Conservation (phyloP, 179 eudicot species). For the Sideroxylon spinosum region DNA sequence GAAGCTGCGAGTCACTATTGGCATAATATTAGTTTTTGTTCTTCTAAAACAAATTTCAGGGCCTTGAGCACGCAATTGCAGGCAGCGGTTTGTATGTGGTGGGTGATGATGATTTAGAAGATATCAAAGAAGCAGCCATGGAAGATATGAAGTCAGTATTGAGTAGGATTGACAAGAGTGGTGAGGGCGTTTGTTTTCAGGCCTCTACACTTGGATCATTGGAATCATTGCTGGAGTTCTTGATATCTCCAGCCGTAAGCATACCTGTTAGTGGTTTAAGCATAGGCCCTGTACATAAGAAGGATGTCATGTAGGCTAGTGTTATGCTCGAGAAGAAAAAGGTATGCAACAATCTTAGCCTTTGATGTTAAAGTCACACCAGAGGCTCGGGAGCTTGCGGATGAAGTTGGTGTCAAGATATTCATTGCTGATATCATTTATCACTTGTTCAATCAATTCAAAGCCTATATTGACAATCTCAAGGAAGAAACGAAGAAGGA, state of each 20-base stretch:
- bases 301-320: slow-evolving; percentile 95
- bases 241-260: slow-evolving; percentile 76
- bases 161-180: slow-evolving; percentile 83
- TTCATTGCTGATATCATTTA: slow-evolving; percentile 87
- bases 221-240: slow-evolving; percentile 79
- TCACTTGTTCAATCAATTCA: slow-evolving; percentile 88
- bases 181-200: slow-evolving; percentile 93
- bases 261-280: slow-evolving; percentile 94
- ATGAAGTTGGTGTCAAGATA: slow-evolving; percentile 75
- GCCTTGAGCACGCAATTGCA: slow-evolving; percentile 95
- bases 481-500: slow-evolving; percentile 95
- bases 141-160: slow-evolving; percentile 83
- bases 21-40: too few relatives aligned
- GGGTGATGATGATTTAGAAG: slow-evolving; percentile 77
- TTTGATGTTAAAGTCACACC: slow-evolving; percentile 94
- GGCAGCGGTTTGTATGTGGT: slow-evolving; percentile 83
- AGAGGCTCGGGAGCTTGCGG: slow-evolving; percentile 90
- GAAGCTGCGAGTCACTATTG: too few relatives aligned
- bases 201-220: slow-evolving; percentile 93
- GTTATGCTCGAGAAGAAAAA: slow-evolving; percentile 98
- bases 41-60: slow-evolving; percentile 31
- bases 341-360: slow-evolving; percentile 86
- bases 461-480: slow-evolving; percentile 84
- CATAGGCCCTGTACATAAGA: slow-evolving; percentile 92
- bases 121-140: slow-evolving; percentile 60